Percentiles rank a stretch among this genome's conserved stretches.
These are phyloP conservation scores for Bretziella fagacearum DNA, from an alignment of 2,329 filamentous ascomycete species.

Conservation along the genomic window DNA sequence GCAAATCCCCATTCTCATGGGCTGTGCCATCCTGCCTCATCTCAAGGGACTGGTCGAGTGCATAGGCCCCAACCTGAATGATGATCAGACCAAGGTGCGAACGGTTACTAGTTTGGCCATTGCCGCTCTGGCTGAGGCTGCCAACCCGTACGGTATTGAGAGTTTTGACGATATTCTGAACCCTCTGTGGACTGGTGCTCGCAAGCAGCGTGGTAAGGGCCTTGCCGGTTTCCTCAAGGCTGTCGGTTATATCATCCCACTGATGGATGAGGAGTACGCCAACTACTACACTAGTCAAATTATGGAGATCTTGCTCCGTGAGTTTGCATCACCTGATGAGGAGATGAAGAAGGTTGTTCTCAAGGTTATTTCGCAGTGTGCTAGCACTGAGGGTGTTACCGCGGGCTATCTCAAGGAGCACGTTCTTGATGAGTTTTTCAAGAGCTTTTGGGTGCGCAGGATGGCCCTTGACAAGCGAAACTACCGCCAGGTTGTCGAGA, in stretches of 20 bases:
- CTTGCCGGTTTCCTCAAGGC: conserved; percentile 92
- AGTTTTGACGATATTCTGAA: conserved; percentile 97
- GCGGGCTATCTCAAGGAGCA: conserved; percentile 89
- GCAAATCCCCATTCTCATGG: conserved; percentile 97
- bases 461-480: conserved; percentile 97
- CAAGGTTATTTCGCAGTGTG: conserved; percentile 92
- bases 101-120: conserved; percentile 93
- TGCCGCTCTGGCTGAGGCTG: conserved; percentile 84
- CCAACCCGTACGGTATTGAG: conserved; percentile 96
- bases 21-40: conserved; percentile 87
- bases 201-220: conserved; percentile 92
- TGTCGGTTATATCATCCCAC: conserved; percentile 91
- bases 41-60: conserved; percentile 92
- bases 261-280: conserved; percentile 99
- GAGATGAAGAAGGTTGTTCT: conserved; percentile 99
- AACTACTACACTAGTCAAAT: conserved; percentile 98
- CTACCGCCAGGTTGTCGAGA: conserved; percentile 95
- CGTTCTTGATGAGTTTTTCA: conserved; percentile 92
- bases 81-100: conserved; percentile 93
- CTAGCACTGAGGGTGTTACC: conserved; percentile 85
- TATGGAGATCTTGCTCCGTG: conserved; percentile 92
- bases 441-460: conserved; percentile 92
- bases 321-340: conserved; percentile 93
- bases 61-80: conserved; percentile 87
- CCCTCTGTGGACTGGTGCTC: conserved; percentile 87